Evolutionary conservation across 2,329 filamentous ascomycete species (phyloP).

Genomic region (Scedosporium boydii): DNA sequence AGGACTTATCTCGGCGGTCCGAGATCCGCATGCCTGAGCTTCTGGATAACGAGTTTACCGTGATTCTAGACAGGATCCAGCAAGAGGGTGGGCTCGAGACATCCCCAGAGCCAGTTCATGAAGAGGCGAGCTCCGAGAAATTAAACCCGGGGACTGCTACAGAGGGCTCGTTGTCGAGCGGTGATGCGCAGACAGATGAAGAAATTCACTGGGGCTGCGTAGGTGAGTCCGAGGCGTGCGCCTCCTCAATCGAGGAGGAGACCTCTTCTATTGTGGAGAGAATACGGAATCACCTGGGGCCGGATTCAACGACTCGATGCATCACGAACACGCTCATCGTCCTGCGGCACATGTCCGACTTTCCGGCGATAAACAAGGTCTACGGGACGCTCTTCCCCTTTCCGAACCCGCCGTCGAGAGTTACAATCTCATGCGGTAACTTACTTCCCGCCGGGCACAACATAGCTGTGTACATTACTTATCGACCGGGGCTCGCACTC

Average conservation of each 20-base stretch:
- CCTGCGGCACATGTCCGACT: constrained; percentile 72
- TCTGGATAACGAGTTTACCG: constrained; percentile 53
- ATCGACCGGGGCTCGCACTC: constrained; percentile 20
- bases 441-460: constrained; percentile 50
- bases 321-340: constrained; percentile 56
- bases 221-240: constrained; percentile 14
- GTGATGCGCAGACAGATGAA: background rate
- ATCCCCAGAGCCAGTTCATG: too few species aligned
- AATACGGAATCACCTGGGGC: constrained; percentile 30
- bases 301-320: constrained; percentile 21
- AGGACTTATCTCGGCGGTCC: constrained; percentile 9
- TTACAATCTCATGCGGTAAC: constrained; percentile 71
- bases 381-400: constrained; percentile 67
- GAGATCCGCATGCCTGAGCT: constrained; percentile 49
- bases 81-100: background rate
- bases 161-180: background rate
- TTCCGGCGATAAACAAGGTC: constrained; percentile 61
- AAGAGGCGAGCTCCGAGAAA: too few species aligned
- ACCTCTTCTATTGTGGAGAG: constrained; percentile 36
- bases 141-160: too few species aligned
- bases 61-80: constrained; percentile 21
- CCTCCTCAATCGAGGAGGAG: constrained; percentile 33
- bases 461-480: constrained; percentile 48
- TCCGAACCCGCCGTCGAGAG: constrained; percentile 76
- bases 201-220: constrained; percentile 29